These are phyloP conservation scores for Lentinula novae-zelandiae DNA, from an alignment of 1,284 basidiomycete species.

Conservation along the genomic window DNA sequence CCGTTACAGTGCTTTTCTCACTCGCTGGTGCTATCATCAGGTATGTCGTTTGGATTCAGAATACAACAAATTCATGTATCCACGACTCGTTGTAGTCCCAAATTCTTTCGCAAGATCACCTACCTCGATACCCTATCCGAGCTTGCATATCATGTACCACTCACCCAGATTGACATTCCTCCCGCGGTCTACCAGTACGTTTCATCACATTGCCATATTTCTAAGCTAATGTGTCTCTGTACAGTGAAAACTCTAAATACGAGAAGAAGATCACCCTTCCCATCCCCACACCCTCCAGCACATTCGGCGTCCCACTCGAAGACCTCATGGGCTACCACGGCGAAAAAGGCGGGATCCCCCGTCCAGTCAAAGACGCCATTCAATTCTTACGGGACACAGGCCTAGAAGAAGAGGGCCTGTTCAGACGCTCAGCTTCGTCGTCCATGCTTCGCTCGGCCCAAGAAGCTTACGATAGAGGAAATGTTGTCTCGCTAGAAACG, in stretches of 20 bases:
- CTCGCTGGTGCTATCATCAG: constrained; percentile 83
- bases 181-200: constrained; percentile 74
- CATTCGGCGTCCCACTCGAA: constrained; percentile 78
- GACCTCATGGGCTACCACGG: constrained; percentile 80
- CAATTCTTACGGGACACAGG: constrained; percentile 67
- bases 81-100: constrained; percentile 50
- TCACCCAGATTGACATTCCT: constrained; percentile 83
- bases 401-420: constrained; percentile 73
- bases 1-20: constrained; percentile 71
- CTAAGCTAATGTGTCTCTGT: constrained; percentile 4
- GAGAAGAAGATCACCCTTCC: constrained; percentile 68
- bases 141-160: constrained; percentile 68
- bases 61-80: neutral
- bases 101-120: constrained; percentile 81
- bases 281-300: constrained; percentile 48
- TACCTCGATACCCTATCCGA: constrained; percentile 75
- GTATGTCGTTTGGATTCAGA: constrained; percentile 29
- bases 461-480: constrained; percentile 81
- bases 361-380: constrained; percentile 75
- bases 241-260: constrained; percentile 69
- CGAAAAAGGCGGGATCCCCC: constrained; percentile 74
- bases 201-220: neutral
- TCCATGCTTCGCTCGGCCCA: constrained; percentile 67
- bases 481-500: constrained; percentile 70
- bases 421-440: constrained; percentile 74